Conservation (phyloP, 2,329 filamentous ascomycete species). For the Magnaporthiopsis incrustans region DNA sequence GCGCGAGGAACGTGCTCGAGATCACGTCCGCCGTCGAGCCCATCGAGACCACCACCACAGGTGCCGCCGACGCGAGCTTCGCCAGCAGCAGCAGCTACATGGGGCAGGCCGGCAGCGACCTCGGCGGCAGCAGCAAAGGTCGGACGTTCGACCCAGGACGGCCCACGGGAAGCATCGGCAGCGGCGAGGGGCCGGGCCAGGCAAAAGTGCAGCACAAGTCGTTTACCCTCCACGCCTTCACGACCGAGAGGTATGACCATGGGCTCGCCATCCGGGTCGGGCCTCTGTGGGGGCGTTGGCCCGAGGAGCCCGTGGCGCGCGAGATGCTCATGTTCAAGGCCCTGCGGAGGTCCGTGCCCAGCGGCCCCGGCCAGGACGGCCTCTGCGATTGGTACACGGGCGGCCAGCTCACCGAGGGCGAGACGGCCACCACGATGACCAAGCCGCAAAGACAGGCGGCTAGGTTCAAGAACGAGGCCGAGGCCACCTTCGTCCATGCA, state of each 20-base stretch:
- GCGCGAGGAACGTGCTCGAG: constrained; percentile 12
- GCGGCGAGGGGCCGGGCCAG: not conserved
- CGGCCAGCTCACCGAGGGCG: constrained; percentile 16
- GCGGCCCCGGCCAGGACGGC: constrained; percentile 27
- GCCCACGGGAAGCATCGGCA: not conserved
- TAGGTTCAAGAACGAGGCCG: not conserved
- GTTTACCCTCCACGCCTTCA: constrained; percentile 35
- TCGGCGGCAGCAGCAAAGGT: not conserved
- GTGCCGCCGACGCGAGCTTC: not conserved
- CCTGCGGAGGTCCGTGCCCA: constrained; percentile 31
- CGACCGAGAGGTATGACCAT: constrained; percentile 31
- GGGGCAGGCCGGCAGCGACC: not conserved
- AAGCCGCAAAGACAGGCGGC: not conserved
- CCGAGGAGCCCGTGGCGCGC: constrained; percentile 16
- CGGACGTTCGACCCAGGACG: not conserved
- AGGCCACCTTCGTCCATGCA: not conserved
- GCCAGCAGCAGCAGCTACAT: not conserved
- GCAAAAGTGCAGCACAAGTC: constrained; percentile 19
- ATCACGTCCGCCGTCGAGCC: constrained; percentile 14
- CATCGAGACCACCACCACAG: constrained; percentile 10
- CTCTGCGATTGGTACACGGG: constrained; percentile 35
- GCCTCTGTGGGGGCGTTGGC: constrained; percentile 34
- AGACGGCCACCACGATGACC: constrained; percentile 1
- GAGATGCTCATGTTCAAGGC: constrained; percentile 28
- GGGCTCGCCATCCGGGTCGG: constrained; percentile 24